Percentiles rank a stretch among this genome's conserved stretches.
Conservation (phyloP, 306 rosid species). For the Cyamopsis tetragonoloba region DNA sequence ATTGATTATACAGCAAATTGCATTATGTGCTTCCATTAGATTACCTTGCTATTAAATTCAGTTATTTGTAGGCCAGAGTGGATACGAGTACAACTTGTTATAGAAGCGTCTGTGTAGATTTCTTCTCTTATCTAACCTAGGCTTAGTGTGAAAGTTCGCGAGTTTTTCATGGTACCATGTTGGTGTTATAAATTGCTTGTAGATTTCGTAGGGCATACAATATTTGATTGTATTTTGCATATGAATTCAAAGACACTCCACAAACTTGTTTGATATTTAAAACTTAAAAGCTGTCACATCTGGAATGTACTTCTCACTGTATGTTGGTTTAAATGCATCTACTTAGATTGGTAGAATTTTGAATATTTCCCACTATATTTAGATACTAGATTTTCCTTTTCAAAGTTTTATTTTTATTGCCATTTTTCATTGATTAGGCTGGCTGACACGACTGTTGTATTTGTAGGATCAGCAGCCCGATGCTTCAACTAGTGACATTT, state of each 20-base stretch:
- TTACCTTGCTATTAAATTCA: background rate
- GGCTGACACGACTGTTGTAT: slow-evolving; percentile 87
- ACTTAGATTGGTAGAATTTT: background rate
- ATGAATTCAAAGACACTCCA: background rate
- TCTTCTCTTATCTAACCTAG: background rate
- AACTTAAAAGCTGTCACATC: slow-evolving; percentile 8
- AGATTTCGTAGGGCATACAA: background rate
- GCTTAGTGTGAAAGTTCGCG: background rate
- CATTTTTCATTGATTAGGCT: slow-evolving; percentile 80
- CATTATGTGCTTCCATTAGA: background rate
- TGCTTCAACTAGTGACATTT: slow-evolving; percentile 52
- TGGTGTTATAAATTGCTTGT: background rate
- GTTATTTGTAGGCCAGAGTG: background rate
- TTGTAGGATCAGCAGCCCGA: slow-evolving; percentile 91
- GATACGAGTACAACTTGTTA: background rate
- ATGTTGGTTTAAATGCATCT: background rate
- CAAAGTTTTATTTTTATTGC: slow-evolving; percentile 53
- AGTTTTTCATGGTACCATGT: background rate
- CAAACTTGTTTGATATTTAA: background rate
- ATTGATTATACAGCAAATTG: background rate
- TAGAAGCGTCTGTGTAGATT: background rate
- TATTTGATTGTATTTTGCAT: background rate
- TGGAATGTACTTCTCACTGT: background rate
- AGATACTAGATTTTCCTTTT: slow-evolving; percentile 33
- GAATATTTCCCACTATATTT: slow-evolving; percentile 26